Evolutionary conservation across 2,329 filamentous ascomycete genomes (phyloP).

Genomic region (Alternaria arborescens): DNA sequence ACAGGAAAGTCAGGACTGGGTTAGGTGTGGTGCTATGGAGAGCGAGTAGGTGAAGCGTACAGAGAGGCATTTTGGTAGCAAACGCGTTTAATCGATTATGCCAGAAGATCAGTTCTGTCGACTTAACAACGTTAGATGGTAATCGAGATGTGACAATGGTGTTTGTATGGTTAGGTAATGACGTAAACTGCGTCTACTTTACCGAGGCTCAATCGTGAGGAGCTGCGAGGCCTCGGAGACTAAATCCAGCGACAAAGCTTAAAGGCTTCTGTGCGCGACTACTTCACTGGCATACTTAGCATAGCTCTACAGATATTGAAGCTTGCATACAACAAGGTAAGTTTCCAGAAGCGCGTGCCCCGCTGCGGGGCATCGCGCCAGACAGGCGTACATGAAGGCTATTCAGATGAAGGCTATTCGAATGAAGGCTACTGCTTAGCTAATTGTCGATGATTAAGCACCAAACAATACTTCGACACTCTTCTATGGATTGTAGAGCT

Average conservation of each 20-base stretch:
- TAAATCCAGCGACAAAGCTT: not conserved
- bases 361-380: slow-evolving; percentile 1
- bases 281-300: not conserved
- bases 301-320: not conserved
- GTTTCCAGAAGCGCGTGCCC: not conserved
- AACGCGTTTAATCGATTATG: not conserved
- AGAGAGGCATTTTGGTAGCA: slow-evolving; percentile 57
- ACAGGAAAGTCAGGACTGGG: slow-evolving; percentile 53
- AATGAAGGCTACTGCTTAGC: not conserved
- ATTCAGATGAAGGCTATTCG: not conserved
- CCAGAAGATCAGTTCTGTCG: not conserved
- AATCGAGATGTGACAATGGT: not conserved
- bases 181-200: slow-evolving; percentile 29
- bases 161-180: slow-evolving; percentile 20
- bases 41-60: slow-evolving; percentile 58
- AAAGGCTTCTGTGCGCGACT: not conserved
- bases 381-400: not conserved
- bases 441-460: not conserved
- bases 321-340: not conserved
- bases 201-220: slow-evolving; percentile 32
- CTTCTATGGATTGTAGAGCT: not conserved
- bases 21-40: slow-evolving; percentile 48
- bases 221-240: slow-evolving; percentile 4
- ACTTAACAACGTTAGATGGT: not conserved
- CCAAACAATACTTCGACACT: not conserved